phyloP scores from a whole-genome alignment of 495 filamentous ascomycete genomes.

The Penicillium fimorum region DNA sequence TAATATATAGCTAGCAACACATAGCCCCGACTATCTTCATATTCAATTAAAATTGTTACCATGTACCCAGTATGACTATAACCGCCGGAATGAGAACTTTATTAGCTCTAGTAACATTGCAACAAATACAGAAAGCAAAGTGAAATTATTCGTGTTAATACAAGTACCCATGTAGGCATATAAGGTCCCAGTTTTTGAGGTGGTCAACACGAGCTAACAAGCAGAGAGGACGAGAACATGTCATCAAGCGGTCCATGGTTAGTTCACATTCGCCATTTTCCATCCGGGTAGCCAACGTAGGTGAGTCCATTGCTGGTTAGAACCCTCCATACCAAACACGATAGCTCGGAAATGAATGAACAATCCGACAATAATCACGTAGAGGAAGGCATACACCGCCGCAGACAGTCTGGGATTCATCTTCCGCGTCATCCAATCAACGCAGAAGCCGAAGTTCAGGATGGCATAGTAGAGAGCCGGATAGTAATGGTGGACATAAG shows the following conservation, averaged over 20 bases:
- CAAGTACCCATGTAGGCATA: slow-evolving; percentile 1
- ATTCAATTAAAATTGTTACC: not conserved
- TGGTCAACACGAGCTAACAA: not conserved
- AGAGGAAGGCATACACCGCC: slow-evolving; percentile 66
- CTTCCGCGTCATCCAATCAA: slow-evolving; percentile 75
- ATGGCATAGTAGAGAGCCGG: slow-evolving; percentile 99
- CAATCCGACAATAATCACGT: slow-evolving; percentile 68
- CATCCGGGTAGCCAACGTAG: slow-evolving; percentile 81
- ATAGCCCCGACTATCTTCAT: not conserved
- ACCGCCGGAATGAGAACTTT: not conserved
- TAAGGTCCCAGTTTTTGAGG: not conserved
- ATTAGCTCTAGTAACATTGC: not conserved
- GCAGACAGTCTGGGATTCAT: slow-evolving; percentile 58
- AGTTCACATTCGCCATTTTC: slow-evolving; percentile 53
- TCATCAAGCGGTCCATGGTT: slow-evolving; percentile 6
- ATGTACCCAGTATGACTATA: not conserved
- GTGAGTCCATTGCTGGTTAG: slow-evolving; percentile 79
- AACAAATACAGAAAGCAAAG: not conserved
- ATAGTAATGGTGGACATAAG: slow-evolving; percentile 99
- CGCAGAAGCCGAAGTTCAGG: slow-evolving; percentile 79
- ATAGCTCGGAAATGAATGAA: slow-evolving; percentile 92
- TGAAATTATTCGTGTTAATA: slow-evolving; percentile 2
- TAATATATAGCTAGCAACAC: slow-evolving; percentile 1
- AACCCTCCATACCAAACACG: slow-evolving; percentile 91
- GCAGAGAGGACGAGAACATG: not conserved